Base-by-base conservation (phyloP, 1,284 basidiomycete species). In the Ganoderma lingzhi region DNA sequence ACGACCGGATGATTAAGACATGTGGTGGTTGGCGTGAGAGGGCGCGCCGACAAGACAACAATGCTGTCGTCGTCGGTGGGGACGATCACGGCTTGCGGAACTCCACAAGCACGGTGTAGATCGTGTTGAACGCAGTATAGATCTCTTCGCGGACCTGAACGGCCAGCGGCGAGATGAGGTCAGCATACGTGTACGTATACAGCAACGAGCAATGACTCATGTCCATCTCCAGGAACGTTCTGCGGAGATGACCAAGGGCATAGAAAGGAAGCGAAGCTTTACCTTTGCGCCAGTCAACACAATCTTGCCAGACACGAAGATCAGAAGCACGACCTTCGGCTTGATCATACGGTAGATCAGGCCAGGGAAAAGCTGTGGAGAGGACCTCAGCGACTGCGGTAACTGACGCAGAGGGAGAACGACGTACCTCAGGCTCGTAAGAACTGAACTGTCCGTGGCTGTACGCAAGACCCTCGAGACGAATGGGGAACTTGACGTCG, bases 311-410 rank as follows among this genome's bases (percentile, higher is more conserved):
- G 96, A 99, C 14, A 99, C 98, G 83, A 99, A 99, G 80, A 99
- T 99, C 68, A 99, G 88, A 44, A 99, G 85, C 65, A 99, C 98
- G 73, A 99, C 98, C 84, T 99, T 99, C 15, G 98, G 98, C 83
- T 99, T 99, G 84, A 99, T 95, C 98, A 99, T 99, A 77, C 98
- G 95, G 80, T 99, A 99, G 81, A 99, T 99, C 60, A 99, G 88
- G 78, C 98, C 97, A 69, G 98, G 98, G 91, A 99, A 99, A 67
- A 99, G 85, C 96, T 98, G 74, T 2, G 39, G 12, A 30, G 63
- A 9, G n/a, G 59, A 19, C 63, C 74, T 68, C 73, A 67, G 42
- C 45, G 14, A 39, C 45, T 35, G 37, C n/a, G 39, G n/a, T 56
- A 39, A 30, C 14, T 14, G 58, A 58, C 23, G 12, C 6, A 42